Conservation (phyloP, 169 alveolate species). For the Cryptosporidium baileyi region DNA sequence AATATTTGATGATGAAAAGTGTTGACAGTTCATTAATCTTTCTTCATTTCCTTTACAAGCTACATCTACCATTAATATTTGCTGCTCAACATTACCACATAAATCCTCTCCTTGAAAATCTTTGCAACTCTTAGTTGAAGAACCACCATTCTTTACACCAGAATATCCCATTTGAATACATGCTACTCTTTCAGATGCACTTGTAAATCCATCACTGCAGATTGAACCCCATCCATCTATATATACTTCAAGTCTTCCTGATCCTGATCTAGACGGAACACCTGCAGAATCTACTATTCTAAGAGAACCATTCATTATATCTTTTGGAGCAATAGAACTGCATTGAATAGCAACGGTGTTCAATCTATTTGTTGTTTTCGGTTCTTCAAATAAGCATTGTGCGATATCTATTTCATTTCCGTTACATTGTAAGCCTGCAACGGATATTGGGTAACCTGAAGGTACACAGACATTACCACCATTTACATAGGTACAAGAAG, state of each 20-base stretch:
- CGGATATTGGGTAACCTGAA: conserved; percentile 62
- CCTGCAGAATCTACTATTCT: conserved; percentile 63
- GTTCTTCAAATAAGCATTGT: conserved; percentile 59
- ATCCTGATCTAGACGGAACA: conserved; percentile 53
- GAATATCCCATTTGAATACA: conserved; percentile 68
- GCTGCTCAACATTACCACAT: conserved; percentile 83
- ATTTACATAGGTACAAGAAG: conserved; percentile 58
- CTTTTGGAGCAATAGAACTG: conserved; percentile 55
- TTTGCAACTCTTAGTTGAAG: conserved; percentile 81
- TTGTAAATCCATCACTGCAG: conserved; percentile 62
- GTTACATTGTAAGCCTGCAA: conserved; percentile 64
- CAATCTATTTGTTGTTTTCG: conserved; percentile 17
- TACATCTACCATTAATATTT: conserved; percentile 83
- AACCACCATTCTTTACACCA: conserved; percentile 81
- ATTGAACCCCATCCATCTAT: conserved; percentile 71
- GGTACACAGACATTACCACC: conserved; percentile 68
- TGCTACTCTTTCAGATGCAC: conserved; percentile 60
- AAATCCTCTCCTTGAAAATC: conserved; percentile 84
- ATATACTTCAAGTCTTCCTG: conserved; percentile 63
- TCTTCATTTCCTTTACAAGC: conserved; percentile 81
- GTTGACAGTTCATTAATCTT: conserved; percentile 39
- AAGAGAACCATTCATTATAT: conserved; percentile 45
- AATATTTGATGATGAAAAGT: conserved; percentile 49
- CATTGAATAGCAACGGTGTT: conserved; percentile 60
- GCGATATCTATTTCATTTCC: conserved; percentile 64